Evolutionary conservation across 2,329 filamentous ascomycete genomes (phyloP), one percentile per base, ranked within the genome.

Genomic region (Xenosphaeropsis pyriputrescens): DNA sequence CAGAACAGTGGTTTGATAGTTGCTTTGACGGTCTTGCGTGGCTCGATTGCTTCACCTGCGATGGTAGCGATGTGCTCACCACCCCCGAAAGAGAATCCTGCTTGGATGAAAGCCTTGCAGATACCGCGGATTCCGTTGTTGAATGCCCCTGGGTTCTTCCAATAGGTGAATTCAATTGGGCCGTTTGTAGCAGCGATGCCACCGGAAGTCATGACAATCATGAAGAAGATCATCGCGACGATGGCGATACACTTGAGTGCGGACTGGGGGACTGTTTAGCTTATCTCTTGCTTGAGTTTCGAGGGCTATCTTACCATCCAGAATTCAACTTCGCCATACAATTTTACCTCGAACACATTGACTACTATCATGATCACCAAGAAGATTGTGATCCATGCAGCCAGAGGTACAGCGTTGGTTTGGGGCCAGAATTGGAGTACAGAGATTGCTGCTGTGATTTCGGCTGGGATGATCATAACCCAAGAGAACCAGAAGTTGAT

Each of bases 71-170:
- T 63, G 45, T 71, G 71, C 43, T 72, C 68, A 0, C 67, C 67
- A 3, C 69, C 69, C 3, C 64, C 65, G 40, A 72, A 68, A 3
- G 64, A 67, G 52, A 72, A 75, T 38, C 65, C 64, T 15, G 70
- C 71, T 47, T 72, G 61, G 46, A 76, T 72, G 60, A 50, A 85
- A 84, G 2, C 79, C 81, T 16, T 85, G 64, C 48, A 80, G 85
- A 35, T 68, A 68, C 29, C 82, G 83, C 0, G 82, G 61, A 29
- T 65, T 50, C 31, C 31, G 16, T 32, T 32, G 14, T 32, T 32
- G 16, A 32, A 32, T 6, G 31, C 31, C 2, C 31, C 31, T 11
- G 31, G 31, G 16, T 32, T 15, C 16, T 32, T 32, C 31, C 31
- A 32, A 13, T 32, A 32, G 31, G 14, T 15, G 31, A 32, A 32